These are phyloP conservation scores for Cryptosporidium sp. DNA, from an alignment of 169 alveolate species.

Conservation along the genomic window DNA sequence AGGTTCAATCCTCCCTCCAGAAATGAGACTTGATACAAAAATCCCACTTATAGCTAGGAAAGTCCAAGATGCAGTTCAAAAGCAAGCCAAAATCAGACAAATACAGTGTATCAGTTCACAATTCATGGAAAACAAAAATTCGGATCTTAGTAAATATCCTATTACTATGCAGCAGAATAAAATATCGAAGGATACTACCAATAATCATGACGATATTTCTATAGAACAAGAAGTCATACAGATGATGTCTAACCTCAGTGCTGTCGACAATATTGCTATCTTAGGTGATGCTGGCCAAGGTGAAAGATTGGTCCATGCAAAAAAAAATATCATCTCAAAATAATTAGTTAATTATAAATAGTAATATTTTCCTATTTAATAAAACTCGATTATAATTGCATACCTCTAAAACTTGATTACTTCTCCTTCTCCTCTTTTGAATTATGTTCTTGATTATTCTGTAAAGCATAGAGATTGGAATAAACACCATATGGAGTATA, in stretches of 20 bases:
- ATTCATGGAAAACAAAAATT: conserved; percentile 7
- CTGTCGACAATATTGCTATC: conserved; percentile 66
- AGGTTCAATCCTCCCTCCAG: conserved; percentile 60
- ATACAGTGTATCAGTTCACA: conserved; percentile 18
- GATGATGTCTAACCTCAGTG: conserved; percentile 68
- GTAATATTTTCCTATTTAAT: conserved; percentile 25
- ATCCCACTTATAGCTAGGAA: conserved; percentile 46
- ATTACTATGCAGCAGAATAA: conserved; percentile 11
- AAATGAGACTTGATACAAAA: conserved; percentile 27
- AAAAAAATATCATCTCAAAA: conserved; percentile 53
- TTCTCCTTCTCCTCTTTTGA: conserved; percentile 18
- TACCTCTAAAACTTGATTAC: conserved; percentile 6
- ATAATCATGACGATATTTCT: conserved; percentile 14
- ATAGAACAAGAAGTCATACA: conserved; percentile 59
- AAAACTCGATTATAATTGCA: conserved; percentile 10
- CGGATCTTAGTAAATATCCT: conserved; percentile 29
- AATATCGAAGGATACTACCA: conserved; percentile 25
- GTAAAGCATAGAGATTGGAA: conserved; percentile 41
- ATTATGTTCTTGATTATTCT: conserved; percentile 15
- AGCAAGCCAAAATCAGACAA: conserved; percentile 38
- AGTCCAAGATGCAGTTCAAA: conserved; percentile 58
- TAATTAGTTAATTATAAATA: conserved; percentile 33
- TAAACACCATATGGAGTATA: conserved; percentile 61
- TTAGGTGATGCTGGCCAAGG: conserved; percentile 85
- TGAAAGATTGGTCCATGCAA: conserved; percentile 83